These are phyloP conservation scores for Annulohypoxylon bovei DNA, from an alignment of 495 filamentous ascomycete genomes.

Conservation along the genomic window DNA sequence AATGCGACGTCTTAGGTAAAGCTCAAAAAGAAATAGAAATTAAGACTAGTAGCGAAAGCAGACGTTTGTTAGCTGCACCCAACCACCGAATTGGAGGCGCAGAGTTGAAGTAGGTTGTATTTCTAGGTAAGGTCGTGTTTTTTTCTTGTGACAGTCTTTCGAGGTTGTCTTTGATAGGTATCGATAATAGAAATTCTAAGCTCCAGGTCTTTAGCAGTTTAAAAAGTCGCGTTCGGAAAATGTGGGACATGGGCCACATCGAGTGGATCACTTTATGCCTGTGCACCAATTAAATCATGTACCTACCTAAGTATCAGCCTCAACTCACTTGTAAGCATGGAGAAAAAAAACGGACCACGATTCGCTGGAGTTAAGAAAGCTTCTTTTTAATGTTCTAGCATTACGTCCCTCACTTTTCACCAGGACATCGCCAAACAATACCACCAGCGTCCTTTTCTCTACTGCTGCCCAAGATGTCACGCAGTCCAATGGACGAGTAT, in stretches of 20 bases:
- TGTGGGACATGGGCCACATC: background rate
- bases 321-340: background rate
- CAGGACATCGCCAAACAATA: slow-evolving; percentile 9
- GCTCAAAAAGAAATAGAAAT: background rate
- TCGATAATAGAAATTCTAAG: slow-evolving; percentile 6
- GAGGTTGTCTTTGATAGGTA: background rate
- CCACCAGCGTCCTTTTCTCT: background rate
- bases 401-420: slow-evolving; percentile 5
- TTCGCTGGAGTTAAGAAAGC: slow-evolving; percentile 32
- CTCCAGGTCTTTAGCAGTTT: background rate
- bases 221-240: background rate
- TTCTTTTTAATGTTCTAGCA: slow-evolving; percentile 26
- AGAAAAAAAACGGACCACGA: slow-evolving; percentile 37
- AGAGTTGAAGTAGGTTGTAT: background rate
- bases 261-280: background rate
- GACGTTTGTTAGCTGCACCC: background rate
- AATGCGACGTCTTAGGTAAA: background rate
- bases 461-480: slow-evolving; percentile 55
- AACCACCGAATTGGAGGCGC: background rate
- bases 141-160: background rate
- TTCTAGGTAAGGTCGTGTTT: background rate
- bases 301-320: background rate
- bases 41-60: background rate
- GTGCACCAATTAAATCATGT: background rate
- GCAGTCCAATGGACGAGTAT: slow-evolving; percentile 56